phyloP scores from a whole-genome alignment of 208 protist species.

The Entamoeba histolytica region DNA sequence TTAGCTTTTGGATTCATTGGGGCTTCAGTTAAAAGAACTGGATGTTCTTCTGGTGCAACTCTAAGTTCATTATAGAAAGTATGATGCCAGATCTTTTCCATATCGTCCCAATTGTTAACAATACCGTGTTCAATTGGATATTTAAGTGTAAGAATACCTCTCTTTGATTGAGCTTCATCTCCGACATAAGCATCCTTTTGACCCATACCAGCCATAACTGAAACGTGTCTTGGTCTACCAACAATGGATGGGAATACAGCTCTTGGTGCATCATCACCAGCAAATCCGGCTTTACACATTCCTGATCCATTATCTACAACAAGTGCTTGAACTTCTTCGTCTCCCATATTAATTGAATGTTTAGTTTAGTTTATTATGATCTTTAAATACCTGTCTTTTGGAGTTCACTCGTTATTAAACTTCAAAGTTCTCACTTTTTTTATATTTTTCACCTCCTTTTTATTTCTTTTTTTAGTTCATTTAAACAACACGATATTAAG shows the following conservation, averaged over 20 bases:
- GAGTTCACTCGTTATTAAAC: too few relatives aligned
- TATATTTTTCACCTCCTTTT: too few relatives aligned
- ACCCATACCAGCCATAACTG: background rate
- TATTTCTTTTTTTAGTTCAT: too few relatives aligned
- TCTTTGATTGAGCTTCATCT: slow-evolving; percentile 23
- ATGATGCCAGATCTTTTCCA: slow-evolving; percentile 66
- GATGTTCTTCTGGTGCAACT: too few relatives aligned
- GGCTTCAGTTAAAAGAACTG: too few relatives aligned
- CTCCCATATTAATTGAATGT: background rate
- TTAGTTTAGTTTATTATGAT: too few relatives aligned
- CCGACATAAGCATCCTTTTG: slow-evolving; percentile 18
- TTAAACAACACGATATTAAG: too few relatives aligned
- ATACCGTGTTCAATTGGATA: slow-evolving; percentile 31
- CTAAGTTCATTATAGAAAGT: too few relatives aligned
- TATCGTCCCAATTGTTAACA: slow-evolving; percentile 17
- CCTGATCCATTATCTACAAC: slow-evolving; percentile 41
- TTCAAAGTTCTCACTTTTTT: too few relatives aligned
- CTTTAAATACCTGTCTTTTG: too few relatives aligned
- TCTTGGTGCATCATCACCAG: slow-evolving; percentile 76
- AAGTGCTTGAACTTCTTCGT: background rate
- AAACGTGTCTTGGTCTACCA: slow-evolving; percentile 62
- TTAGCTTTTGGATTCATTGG: too few relatives aligned
- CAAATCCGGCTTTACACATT: slow-evolving; percentile 67
- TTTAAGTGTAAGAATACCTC: slow-evolving; percentile 16
- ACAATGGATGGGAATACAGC: slow-evolving; percentile 79